phyloP scores from a whole-genome alignment of 208 protist species.

The Leptomonas seymouri region DNA sequence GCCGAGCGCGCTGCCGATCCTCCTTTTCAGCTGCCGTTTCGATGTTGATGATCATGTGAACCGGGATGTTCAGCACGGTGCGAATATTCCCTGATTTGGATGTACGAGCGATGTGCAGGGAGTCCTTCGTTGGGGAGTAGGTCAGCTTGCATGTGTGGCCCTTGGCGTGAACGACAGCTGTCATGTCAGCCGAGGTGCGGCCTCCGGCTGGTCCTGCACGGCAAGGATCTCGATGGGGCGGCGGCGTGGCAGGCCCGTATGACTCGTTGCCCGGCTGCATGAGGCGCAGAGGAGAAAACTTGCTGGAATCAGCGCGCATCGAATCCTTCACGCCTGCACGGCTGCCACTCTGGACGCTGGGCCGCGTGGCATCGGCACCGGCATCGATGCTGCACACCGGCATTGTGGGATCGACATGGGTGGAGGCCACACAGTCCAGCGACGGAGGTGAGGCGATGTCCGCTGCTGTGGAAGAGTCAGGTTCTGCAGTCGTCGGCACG shows the following conservation, averaged over 20 bases:
- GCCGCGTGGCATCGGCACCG: not conserved
- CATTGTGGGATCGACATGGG: no score
- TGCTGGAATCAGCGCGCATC: not conserved
- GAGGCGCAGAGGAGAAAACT: not conserved
- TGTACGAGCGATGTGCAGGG: conserved; percentile 32
- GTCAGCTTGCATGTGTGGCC: conserved; percentile 36
- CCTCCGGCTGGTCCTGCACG: not conserved
- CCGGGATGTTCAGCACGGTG: conserved; percentile 54
- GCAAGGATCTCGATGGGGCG: not conserved
- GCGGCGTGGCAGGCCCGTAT: not conserved
- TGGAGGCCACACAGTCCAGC: no score
- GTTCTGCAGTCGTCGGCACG: no score
- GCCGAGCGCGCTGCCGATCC: conserved; percentile 39
- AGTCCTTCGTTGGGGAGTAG: conserved; percentile 29
- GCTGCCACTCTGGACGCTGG: not conserved
- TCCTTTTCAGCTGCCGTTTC: conserved; percentile 59
- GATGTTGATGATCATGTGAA: conserved; percentile 64
- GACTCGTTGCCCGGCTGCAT: not conserved
- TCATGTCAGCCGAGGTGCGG: conserved; percentile 2
- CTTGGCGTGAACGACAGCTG: conserved; percentile 29
- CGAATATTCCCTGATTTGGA: conserved; percentile 28
- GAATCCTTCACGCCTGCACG: not conserved
- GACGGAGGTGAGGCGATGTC: no score
- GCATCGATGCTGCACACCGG: no score
- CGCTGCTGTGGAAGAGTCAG: no score